Evolutionary conservation across 2,329 filamentous ascomycete species (phyloP).

Genomic region (Pochonia chlamydosporia): DNA sequence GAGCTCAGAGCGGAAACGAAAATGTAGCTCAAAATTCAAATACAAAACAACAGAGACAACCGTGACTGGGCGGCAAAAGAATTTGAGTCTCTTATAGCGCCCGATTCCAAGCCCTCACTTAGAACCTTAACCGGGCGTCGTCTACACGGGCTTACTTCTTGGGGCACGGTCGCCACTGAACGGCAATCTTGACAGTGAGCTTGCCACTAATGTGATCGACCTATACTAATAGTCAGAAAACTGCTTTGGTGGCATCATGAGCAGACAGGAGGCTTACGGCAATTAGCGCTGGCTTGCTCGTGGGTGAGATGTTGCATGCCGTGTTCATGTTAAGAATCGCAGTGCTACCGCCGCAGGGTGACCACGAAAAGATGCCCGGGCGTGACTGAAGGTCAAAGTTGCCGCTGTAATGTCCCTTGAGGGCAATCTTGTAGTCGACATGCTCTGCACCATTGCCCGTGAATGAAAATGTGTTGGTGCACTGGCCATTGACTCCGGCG

Average conservation of each 20-base stretch:
- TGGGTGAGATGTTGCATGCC: constrained; percentile 17
- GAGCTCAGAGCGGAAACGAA: no score
- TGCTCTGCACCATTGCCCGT: constrained; percentile 15
- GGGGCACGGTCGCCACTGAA: constrained; percentile 13
- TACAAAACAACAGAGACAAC: no score
- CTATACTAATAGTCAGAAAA: constrained; percentile 2
- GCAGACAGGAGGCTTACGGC: constrained; percentile 13
- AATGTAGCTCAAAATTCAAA: no score
- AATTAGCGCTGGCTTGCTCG: constrained; percentile 16
- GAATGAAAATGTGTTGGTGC: constrained; percentile 20
- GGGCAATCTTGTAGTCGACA: constrained; percentile 13
- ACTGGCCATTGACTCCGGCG: constrained; percentile 13
- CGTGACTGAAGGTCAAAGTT: constrained; percentile 15
- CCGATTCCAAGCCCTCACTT: no score
- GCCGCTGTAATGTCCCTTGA: constrained; percentile 15
- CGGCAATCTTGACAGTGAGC: constrained; percentile 17
- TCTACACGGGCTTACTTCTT: not conserved
- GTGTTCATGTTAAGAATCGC: constrained; percentile 23
- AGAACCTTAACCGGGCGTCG: no score
- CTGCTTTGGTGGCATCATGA: not conserved
- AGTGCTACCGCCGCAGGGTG: constrained; percentile 19
- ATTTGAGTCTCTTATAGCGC: no score
- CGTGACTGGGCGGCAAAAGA: no score
- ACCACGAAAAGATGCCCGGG: constrained; percentile 16
- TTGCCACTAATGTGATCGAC: constrained; percentile 20